These are phyloP conservation scores for Pseudogymnoascus sp. DNA, from an alignment of 2,329 filamentous ascomycete species.

Conservation along the genomic window DNA sequence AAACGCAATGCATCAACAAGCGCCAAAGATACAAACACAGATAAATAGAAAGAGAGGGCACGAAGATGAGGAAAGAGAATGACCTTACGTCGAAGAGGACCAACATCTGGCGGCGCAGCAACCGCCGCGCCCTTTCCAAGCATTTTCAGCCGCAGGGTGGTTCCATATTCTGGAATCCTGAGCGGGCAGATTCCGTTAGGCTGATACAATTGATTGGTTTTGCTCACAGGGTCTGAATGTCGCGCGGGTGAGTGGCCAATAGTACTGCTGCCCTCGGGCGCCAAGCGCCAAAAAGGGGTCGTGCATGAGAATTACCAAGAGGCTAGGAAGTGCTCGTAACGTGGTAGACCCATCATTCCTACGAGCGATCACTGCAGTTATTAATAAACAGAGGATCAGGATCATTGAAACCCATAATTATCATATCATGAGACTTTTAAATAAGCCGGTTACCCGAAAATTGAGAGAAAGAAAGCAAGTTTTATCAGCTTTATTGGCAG, in stretches of 20 bases:
- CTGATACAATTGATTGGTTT: background rate
- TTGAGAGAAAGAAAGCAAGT: background rate
- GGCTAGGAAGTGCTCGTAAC: background rate
- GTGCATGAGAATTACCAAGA: background rate
- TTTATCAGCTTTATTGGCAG: background rate
- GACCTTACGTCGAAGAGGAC: background rate
- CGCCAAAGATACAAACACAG: background rate
- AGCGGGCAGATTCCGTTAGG: background rate
- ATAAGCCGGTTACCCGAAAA: background rate
- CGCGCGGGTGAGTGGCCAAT: background rate
- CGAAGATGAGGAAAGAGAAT: background rate
- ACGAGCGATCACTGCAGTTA: background rate
- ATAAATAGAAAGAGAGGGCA: background rate
- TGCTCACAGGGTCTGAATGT: background rate
- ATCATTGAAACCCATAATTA: background rate
- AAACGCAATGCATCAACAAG: background rate
- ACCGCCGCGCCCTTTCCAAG: background rate
- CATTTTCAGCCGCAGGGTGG: background rate
- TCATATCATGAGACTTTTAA: background rate
- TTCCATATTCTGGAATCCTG: background rate
- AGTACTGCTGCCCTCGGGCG: background rate
- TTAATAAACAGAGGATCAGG: background rate
- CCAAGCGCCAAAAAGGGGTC: background rate
- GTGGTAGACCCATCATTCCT: background rate
- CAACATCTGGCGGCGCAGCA: background rate